Evolutionary conservation across 1,284 basidiomycete species (phyloP).

Genomic region (Apiotrichum montevideense): DNA sequence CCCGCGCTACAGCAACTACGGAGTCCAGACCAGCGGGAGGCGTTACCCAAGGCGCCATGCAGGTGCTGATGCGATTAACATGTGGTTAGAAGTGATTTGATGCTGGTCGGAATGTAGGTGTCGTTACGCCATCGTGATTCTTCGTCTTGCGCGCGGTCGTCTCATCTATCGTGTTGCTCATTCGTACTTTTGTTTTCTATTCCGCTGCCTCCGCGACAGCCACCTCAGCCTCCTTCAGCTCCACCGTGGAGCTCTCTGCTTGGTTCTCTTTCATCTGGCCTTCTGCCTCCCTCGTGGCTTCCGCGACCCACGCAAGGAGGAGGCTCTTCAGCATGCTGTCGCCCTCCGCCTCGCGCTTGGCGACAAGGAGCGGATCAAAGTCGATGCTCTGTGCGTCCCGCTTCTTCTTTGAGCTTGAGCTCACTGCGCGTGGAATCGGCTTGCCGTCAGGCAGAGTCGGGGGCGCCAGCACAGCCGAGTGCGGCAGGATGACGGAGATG

Average conservation of each 20-base stretch:
- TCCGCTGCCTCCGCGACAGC: too few species aligned
- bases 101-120: too few species aligned
- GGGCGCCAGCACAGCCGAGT: neutral
- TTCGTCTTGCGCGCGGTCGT: too few species aligned
- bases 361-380: conserved; percentile 42
- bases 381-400: conserved; percentile 16
- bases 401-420: neutral
- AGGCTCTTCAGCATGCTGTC: conserved; percentile 27
- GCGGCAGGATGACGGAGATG: conserved; percentile 32
- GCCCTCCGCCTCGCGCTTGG: conserved; percentile 32
- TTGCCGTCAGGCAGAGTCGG: conserved; percentile 7
- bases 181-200: too few species aligned
- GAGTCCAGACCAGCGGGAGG: too few species aligned
- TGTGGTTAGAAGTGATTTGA: neutral
- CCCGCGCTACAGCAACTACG: too few species aligned
- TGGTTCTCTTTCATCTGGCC: neutral
- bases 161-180: too few species aligned
- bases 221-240: too few species aligned
- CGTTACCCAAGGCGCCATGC: too few species aligned
- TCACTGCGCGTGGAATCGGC: neutral
- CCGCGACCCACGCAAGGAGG: conserved; percentile 32
- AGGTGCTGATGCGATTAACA: too few species aligned
- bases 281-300: conserved; percentile 23
- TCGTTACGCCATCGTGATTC: too few species aligned
- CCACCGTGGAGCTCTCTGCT: too few species aligned